A percentile compares a stretch with the other conserved stretches of the same genome.
Conservation (phyloP, 768 basidiomycete species). For the Flagelloscypha sp. region DNA sequence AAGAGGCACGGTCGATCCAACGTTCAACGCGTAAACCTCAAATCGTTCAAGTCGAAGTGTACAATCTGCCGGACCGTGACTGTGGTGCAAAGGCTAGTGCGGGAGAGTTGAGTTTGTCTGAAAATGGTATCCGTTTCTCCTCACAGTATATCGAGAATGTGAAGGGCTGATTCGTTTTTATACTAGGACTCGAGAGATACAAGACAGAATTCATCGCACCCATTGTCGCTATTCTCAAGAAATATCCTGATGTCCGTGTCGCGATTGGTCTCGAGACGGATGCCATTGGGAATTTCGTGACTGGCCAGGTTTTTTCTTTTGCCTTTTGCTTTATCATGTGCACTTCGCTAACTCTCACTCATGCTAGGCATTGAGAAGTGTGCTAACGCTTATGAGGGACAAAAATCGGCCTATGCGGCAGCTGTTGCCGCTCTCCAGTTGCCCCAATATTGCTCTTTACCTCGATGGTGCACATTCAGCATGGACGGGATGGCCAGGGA, state of each 20-base stretch:
- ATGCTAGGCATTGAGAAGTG: conserved; percentile 22
- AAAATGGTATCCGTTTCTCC: no score
- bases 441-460: conserved; percentile 21
- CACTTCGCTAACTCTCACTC: no score
- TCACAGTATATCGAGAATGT: no score
- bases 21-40: conserved; percentile 11
- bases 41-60: conserved; percentile 43
- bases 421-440: conserved; percentile 21
- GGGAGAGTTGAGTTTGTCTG: conserved; percentile 21
- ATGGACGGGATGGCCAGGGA: conserved; percentile 26
- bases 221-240: conserved; percentile 13
- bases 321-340: no score
- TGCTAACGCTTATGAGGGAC: conserved; percentile 20
- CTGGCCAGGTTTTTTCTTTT: no score
- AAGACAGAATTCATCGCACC: conserved; percentile 11
- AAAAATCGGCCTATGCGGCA: conserved; percentile 18
- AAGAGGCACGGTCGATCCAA: conserved; percentile 4
- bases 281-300: conserved; percentile 24
- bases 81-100: conserved; percentile 24
- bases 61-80: conserved; percentile 30
- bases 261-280: conserved; percentile 24
- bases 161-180: no score
- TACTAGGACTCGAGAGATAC: conserved; percentile 22
- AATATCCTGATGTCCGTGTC: conserved; percentile 18
- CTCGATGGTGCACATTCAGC: conserved; percentile 26